A percentile compares a stretch with the other conserved stretches of the same genome.
Conservation (phyloP, 352 stramenopile species). For the Phytophthora citrophthora region DNA sequence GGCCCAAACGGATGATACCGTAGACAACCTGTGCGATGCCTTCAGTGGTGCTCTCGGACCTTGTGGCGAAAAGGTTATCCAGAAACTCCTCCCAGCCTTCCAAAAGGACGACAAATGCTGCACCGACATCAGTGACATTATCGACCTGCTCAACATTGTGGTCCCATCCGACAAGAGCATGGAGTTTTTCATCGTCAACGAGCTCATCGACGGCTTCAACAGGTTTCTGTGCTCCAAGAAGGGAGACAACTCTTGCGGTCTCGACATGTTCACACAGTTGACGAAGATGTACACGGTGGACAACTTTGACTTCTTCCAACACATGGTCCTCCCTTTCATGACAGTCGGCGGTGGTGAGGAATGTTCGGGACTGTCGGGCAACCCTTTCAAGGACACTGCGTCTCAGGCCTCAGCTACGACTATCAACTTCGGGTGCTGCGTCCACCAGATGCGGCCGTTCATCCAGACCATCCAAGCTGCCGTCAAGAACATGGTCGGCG, state of each 20-base stretch:
- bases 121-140: conserved; percentile 47
- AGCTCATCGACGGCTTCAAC: conserved; percentile 62
- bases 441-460: conserved; percentile 52
- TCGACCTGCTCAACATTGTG: conserved; percentile 61
- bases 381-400: conserved; percentile 44
- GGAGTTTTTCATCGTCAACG: conserved; percentile 53
- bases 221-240: conserved; percentile 54
- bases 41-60: conserved; percentile 44
- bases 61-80: conserved; percentile 46
- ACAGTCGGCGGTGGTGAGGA: conserved; percentile 39
- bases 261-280: conserved; percentile 51
- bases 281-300: conserved; percentile 48
- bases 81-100: conserved; percentile 37
- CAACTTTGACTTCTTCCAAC: conserved; percentile 53
- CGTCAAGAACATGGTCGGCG: conserved; percentile 42
- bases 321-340: conserved; percentile 59
- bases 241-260: conserved; percentile 41
- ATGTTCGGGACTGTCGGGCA: conserved; percentile 48
- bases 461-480: conserved; percentile 47
- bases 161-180: conserved; percentile 43
- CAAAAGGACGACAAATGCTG: conserved; percentile 57
- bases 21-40: conserved; percentile 55
- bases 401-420: conserved; percentile 35
- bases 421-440: conserved; percentile 59
- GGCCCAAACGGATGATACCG: conserved; percentile 31